A percentile compares a stretch with the other conserved stretches of the same genome.
Evolutionary conservation across 2,329 filamentous ascomycete genomes (phyloP).

Genomic region (Neopestalotiopsis sp.): DNA sequence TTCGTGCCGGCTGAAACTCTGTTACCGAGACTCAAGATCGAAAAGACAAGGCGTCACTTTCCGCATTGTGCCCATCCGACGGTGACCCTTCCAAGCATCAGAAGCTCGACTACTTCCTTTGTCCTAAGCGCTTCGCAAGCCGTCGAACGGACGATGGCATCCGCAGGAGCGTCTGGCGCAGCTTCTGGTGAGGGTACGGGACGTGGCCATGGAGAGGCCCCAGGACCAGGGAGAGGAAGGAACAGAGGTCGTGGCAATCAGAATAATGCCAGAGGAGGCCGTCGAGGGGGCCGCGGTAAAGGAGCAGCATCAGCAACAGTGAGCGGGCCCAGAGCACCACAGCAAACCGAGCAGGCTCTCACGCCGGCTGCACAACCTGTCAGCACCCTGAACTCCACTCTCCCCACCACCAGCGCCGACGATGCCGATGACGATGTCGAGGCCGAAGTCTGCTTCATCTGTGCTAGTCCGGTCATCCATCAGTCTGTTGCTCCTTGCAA

Average conservation of each 20-base stretch:
- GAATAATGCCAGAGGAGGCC: conserved; percentile 45
- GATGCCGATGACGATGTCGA: conserved; percentile 67
- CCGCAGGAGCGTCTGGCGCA: not conserved
- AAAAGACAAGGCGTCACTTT: not conserved
- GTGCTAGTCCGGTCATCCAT: conserved; percentile 87
- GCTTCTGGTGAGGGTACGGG: conserved; percentile 23
- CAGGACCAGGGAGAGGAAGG: conserved; percentile 40
- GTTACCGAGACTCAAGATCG: not conserved
- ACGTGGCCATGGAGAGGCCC: conserved; percentile 37
- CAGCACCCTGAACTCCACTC: conserved; percentile 11
- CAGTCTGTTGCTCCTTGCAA: conserved; percentile 92
- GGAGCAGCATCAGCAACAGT: conserved; percentile 43
- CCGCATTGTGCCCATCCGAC: not conserved
- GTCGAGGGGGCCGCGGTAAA: conserved; percentile 41
- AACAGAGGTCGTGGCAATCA: conserved; percentile 48
- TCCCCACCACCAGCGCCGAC: conserved; percentile 39
- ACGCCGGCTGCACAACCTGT: not conserved
- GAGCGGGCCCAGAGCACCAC: conserved; percentile 29
- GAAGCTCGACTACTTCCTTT: not conserved
- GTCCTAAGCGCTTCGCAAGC: not conserved
- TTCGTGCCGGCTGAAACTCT: not conserved
- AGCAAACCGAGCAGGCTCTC: conserved; percentile 21
- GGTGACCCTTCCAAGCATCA: not conserved
- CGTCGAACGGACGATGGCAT: conserved; percentile 8
- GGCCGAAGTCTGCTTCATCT: conserved; percentile 94